Evolutionary conservation across 78 protist genomes (phyloP).

Genomic region (Cavenderia fasciculata): DNA sequence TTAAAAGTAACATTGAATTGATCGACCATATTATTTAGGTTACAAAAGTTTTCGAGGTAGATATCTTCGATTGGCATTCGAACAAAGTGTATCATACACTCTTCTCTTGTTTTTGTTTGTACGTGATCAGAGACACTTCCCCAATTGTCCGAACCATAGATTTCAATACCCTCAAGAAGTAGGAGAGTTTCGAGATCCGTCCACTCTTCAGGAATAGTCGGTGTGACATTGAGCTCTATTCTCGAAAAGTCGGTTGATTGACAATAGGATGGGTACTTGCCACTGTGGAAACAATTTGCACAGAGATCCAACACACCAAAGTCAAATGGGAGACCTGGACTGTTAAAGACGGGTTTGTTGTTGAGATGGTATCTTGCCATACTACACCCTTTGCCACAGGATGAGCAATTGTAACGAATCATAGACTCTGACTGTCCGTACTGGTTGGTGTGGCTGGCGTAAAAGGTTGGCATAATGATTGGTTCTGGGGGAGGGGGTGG

Average conservation of each 20-base stretch:
- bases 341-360: slow-evolving; percentile 3
- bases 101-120: slow-evolving; percentile 74
- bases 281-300: slow-evolving; percentile 10
- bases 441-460: background rate
- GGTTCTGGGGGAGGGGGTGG: background rate
- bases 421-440: slow-evolving; percentile 1
- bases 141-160: slow-evolving; percentile 61
- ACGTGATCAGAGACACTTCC: slow-evolving; percentile 62
- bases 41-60: slow-evolving; percentile 62
- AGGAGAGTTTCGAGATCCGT: slow-evolving; percentile 78
- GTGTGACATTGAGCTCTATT: slow-evolving; percentile 15
- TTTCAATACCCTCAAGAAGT: slow-evolving; percentile 82
- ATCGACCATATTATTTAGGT: background rate
- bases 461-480: background rate
- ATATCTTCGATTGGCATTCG: slow-evolving; percentile 84
- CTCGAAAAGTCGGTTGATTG: slow-evolving; percentile 23
- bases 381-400: background rate
- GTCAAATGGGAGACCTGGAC: background rate
- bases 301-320: slow-evolving; percentile 16
- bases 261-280: slow-evolving; percentile 12
- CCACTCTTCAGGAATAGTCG: slow-evolving; percentile 53
- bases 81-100: slow-evolving; percentile 81
- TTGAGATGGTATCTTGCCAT: background rate
- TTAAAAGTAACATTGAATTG: slow-evolving; percentile 4
- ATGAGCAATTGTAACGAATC: background rate